A percentile compares a stretch with the other conserved stretches of the same genome.
Conservation (phyloP, 1,139 yeast species). For the Magnusiomyces tetraspermus region DNA sequence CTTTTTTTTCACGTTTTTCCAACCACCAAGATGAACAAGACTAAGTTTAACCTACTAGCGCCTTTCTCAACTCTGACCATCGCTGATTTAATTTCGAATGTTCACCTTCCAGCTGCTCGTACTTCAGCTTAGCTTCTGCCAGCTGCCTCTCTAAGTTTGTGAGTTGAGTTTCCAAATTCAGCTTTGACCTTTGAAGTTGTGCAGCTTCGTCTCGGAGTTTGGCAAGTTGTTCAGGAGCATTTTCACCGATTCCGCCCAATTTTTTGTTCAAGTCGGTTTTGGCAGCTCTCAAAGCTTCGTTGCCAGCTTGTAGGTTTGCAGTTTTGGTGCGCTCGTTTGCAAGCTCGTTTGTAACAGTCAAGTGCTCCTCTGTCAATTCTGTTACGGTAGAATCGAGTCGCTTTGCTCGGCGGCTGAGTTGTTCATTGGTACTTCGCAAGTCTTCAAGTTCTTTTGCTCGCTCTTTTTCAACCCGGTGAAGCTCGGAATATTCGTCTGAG, state of each 20-base stretch:
- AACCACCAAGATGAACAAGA: no score
- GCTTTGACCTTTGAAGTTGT: conserved; percentile 31
- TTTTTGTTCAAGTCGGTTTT: conserved; percentile 41
- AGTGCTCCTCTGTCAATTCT: conserved; percentile 66
- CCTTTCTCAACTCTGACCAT: conserved; percentile 27
- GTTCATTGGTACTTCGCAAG: conserved; percentile 56
- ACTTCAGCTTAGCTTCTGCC: conserved; percentile 23
- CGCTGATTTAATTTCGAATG: conserved; percentile 23
- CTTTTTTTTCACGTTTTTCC: no score
- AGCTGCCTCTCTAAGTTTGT: conserved; percentile 29
- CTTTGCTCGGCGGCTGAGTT: conserved; percentile 63
- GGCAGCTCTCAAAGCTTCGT: conserved; percentile 46
- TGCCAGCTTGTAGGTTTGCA: conserved; percentile 58
- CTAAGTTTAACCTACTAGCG: conserved; percentile 29
- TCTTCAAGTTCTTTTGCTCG: conserved; percentile 62
- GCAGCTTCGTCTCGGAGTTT: conserved; percentile 40
- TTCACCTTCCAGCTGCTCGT: conserved; percentile 1
- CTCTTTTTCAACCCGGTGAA: conserved; percentile 57
- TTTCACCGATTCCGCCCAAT: conserved; percentile 10
- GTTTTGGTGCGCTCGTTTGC: conserved; percentile 52
- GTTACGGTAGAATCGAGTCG: conserved; percentile 64
- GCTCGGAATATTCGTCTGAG: conserved; percentile 63
- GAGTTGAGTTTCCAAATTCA: conserved; percentile 28
- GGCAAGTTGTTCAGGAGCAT: conserved; percentile 28
- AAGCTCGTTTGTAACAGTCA: conserved; percentile 66